Base-by-base conservation (phyloP, 2,329 filamentous ascomycete species). In the Alternaria ethzedia region DNA sequence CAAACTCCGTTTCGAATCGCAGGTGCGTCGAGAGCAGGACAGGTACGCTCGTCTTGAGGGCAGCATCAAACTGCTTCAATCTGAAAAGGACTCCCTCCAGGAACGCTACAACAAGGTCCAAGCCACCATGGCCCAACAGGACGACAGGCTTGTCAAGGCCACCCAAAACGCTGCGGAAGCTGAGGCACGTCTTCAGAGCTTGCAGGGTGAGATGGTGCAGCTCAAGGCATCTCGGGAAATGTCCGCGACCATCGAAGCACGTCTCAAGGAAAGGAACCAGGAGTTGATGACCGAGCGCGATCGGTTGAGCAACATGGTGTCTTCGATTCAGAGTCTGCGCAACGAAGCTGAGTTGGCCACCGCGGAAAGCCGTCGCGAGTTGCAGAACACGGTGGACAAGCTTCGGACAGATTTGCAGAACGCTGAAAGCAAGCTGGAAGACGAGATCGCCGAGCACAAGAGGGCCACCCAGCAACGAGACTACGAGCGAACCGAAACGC, bases 181-280 rank as follows among this genome's bases (percentile, higher is more conserved):
- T 6, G 91, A 90, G 77, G 91, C 91, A 30, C 82, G 95, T 56
- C 85, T 92, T 4, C 95, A 99, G 75, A 94, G 93, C 74, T 87
- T 97, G 80, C 91, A 94, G 56, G 94, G 93, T 68, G 96, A 99
- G 78, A 93, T 90, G 57, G 90, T 94, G 15, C 97, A 98, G 75
- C 87, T 97, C 32, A 97, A 97, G 79, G 94, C 95, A 0, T 95
- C 98, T 80, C 97, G 97, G 82, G 91, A 93, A 41, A 85, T 99
- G 10, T 97, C 92, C 91, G 97, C 96, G 82, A 93, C 91, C 59
- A 97, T 97, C 32, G 94, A 98, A 77, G 90, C 92, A 67, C 90
- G 96, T 56, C 85, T 98, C 46, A 91, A 88, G 66, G 93, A 96
- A 72, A 94, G 98, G 75, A 97, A 96, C 68, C 93, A 97, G 75